Evolutionary conservation across 2,329 filamentous ascomycete genomes (phyloP), one percentile per base, ranked within the genome.

Genomic region (Diaporthe vexans): DNA sequence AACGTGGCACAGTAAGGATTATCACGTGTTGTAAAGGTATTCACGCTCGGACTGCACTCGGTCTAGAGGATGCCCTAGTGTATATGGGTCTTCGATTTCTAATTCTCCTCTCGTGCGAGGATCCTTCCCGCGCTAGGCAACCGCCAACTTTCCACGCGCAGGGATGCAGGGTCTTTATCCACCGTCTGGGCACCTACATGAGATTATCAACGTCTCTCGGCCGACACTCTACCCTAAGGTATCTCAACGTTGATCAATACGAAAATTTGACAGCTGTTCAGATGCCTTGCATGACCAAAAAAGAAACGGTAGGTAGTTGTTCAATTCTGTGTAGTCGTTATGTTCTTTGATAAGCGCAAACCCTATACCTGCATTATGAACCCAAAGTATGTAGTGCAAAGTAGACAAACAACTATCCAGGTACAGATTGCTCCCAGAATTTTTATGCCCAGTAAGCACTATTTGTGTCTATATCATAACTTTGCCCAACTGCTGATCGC

Each of bases 101-200:
- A 54, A 68, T 68, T 40, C 33, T 68, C 63, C 63, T 54, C 26
- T 52, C 61, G 11, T 21, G 29, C 46, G 19, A 37, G 13, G 63
- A 68, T 68, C 63, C 63, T 40, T 68, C 48, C 46, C 15, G 63
- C 63, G 33, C 63, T 68, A 68, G 48, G 48, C 63, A 68, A 68
- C 46, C 63, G 63, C 63, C 63, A 68, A 54, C 48, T 54, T 54
- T 37, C 48, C 1, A 21, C n/a, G n/a, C 40, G 48, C 63, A 68
- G 33, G 63, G 63, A 54, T 68, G 21, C 8, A 10, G 33, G 48
- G 33, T 21, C 10, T 13, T 40, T 1, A 9, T 48, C 46, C 8
- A n/a, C 1, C 19, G 19, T 26, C 35, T 4, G 21, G 35, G 29
- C 11, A 15, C 26, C 6, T 21, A n/a, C 7, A 52, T n/a, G 13